Percentiles rank a stretch among this genome's conserved stretches.
Evolutionary conservation across 306 rosid genomes (phyloP).

Genomic region (Benincasa hispida): DNA sequence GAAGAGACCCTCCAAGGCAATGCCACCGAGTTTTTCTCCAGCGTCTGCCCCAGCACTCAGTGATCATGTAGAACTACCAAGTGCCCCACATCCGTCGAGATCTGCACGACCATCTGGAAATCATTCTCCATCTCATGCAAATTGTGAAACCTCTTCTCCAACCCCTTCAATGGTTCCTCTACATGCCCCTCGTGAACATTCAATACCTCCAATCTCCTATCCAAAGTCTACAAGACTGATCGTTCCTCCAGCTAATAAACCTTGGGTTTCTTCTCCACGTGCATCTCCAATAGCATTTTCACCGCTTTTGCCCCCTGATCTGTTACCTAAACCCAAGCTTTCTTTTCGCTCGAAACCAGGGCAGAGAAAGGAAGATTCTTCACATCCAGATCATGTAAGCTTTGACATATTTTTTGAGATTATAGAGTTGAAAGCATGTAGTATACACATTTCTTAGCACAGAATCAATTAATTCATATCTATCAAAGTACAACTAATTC

Average conservation of each 20-base stretch:
- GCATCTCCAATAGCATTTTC: conserved; percentile 22
- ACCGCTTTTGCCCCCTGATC: conserved; percentile 24
- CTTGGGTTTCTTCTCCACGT: conserved; percentile 28
- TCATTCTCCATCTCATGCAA: conserved; percentile 26
- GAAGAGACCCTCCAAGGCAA: conserved; percentile 27
- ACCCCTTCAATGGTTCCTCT: conserved; percentile 28
- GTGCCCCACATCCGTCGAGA: conserved; percentile 27
- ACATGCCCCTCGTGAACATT: conserved; percentile 25
- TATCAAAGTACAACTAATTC: background rate
- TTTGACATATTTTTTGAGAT: background rate
- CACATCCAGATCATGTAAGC: conserved; percentile 56
- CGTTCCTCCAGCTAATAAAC: conserved; percentile 22
- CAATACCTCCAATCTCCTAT: conserved; percentile 24
- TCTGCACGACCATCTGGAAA: conserved; percentile 26
- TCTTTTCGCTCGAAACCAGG: conserved; percentile 22
- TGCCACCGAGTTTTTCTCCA: conserved; percentile 55
- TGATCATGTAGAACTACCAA: conserved; percentile 21
- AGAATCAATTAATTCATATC: background rate
- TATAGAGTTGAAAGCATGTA: background rate
- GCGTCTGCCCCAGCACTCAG: conserved; percentile 45
- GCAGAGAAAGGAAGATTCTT: conserved; percentile 13
- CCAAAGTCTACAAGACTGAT: conserved; percentile 30
- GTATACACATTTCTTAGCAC: background rate
- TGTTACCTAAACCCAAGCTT: conserved; percentile 22
- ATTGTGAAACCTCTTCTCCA: conserved; percentile 30